These are phyloP conservation scores for Neofusicoccum umdonicola DNA, from an alignment of 2,329 filamentous ascomycete species.

Conservation along the genomic window DNA sequence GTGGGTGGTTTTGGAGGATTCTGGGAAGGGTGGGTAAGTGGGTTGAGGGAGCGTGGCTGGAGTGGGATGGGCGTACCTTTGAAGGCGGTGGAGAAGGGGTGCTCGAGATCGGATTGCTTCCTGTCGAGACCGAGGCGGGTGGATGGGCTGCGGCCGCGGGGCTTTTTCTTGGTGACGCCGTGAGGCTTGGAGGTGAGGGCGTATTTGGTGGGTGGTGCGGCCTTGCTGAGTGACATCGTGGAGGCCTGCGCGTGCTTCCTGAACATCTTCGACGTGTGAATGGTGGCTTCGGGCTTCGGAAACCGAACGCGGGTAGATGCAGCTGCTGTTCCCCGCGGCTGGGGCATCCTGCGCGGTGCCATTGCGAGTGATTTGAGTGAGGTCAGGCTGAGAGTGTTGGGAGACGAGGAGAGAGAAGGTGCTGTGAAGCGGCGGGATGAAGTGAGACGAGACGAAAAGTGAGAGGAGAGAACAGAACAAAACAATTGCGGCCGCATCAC, in stretches of 20 bases:
- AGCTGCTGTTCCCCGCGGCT: not conserved
- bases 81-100: slow-evolving; percentile 30
- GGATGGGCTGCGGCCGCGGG: not conserved
- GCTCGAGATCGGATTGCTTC: slow-evolving; percentile 18
- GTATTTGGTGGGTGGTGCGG: not conserved
- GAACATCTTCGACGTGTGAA: slow-evolving; percentile 1
- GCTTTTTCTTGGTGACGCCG: not conserved
- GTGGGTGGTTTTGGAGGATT: slow-evolving; percentile 28
- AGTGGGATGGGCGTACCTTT: slow-evolving; percentile 16
- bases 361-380: not conserved
- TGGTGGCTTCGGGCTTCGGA: not conserved
- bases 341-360: not conserved
- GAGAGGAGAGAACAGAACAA: not conserved
- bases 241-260: not conserved
- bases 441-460: not conserved
- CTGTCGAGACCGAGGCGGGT: slow-evolving; percentile 19
- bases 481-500: not conserved
- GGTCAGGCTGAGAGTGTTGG: not conserved
- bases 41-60: not conserved
- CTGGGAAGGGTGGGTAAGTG: slow-evolving; percentile 20
- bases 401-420: not conserved
- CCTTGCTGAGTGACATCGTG: not conserved
- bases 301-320: not conserved
- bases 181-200: slow-evolving; percentile 8
- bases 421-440: not conserved